Conservation (phyloP, 306 rosid genomes). For the Purshia tridentata region DNA sequence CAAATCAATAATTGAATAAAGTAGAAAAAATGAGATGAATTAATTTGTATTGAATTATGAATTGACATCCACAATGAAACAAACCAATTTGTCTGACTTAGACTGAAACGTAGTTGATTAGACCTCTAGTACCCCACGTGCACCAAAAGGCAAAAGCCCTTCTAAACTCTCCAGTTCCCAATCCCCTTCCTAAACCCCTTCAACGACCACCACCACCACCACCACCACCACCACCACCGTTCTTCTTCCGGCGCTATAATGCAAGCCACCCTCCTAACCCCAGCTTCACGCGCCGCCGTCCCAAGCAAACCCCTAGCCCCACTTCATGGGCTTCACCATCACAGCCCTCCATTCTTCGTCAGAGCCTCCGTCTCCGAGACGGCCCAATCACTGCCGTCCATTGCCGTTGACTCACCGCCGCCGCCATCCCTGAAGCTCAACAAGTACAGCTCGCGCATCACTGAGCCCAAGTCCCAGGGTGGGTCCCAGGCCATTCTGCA, state of each 20-base stretch:
- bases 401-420: conserved; percentile 21
- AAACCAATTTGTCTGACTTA: too few relatives aligned
- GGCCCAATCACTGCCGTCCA: conserved; percentile 21
- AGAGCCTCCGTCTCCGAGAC: conserved; percentile 33
- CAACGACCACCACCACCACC: too few relatives aligned
- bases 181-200: background rate
- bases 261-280: conserved; percentile 30
- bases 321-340: background rate
- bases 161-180: background rate
- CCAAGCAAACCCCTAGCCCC: background rate
- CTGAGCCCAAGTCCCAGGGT: conserved; percentile 88
- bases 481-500: conserved; percentile 85
- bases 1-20: too few relatives aligned
- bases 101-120: too few relatives aligned
- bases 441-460: conserved; percentile 69
- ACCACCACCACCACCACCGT: background rate
- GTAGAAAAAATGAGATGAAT: too few relatives aligned
- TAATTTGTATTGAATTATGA: too few relatives aligned
- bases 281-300: conserved; percentile 11
- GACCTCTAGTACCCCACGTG: too few relatives aligned
- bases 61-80: too few relatives aligned
- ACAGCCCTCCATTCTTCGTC: conserved; percentile 11
- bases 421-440: conserved; percentile 47
- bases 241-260: conserved; percentile 8
- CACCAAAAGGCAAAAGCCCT: conserved; percentile 13